Conservation (phyloP, 2,329 filamentous ascomycete species). For the Colletotrichum cuscutae region DNA sequence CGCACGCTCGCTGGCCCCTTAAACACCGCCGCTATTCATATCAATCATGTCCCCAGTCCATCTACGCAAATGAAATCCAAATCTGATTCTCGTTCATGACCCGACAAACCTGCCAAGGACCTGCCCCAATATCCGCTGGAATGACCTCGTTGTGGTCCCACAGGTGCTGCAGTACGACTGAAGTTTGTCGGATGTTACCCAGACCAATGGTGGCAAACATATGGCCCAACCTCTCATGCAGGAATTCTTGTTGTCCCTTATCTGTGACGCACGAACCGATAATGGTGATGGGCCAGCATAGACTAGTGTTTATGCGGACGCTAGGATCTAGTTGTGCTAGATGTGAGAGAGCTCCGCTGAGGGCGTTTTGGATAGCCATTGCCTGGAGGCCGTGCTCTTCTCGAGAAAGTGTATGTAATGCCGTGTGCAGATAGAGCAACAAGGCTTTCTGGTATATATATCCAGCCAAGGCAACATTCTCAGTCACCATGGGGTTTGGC, state of each 20-base stretch:
- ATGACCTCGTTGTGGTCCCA: constrained; percentile 45
- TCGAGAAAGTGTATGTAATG: not conserved
- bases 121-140: constrained; percentile 31
- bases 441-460: constrained; percentile 57
- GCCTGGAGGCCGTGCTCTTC: not conserved
- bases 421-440: constrained; percentile 51
- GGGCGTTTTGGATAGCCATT: constrained; percentile 34
- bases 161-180: constrained; percentile 52
- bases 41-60: not conserved
- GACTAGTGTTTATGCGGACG: constrained; percentile 50
- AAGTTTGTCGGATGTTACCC: constrained; percentile 57
- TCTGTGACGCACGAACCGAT: constrained; percentile 50
- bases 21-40: not conserved
- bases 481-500: constrained; percentile 46
- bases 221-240: constrained; percentile 45
- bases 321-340: constrained; percentile 46
- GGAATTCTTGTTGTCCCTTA: constrained; percentile 46
- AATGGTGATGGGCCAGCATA: constrained; percentile 52
- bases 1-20: too few relatives aligned
- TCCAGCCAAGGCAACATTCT: constrained; percentile 52
- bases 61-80: constrained; percentile 59
- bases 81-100: constrained; percentile 58
- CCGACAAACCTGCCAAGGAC: constrained; percentile 56
- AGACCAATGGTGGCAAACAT: constrained; percentile 52
- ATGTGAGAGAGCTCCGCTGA: constrained; percentile 43